Evolutionary conservation across 2,329 filamentous ascomycete genomes (phyloP).

Genomic region (Tetracladium maxilliforme): DNA sequence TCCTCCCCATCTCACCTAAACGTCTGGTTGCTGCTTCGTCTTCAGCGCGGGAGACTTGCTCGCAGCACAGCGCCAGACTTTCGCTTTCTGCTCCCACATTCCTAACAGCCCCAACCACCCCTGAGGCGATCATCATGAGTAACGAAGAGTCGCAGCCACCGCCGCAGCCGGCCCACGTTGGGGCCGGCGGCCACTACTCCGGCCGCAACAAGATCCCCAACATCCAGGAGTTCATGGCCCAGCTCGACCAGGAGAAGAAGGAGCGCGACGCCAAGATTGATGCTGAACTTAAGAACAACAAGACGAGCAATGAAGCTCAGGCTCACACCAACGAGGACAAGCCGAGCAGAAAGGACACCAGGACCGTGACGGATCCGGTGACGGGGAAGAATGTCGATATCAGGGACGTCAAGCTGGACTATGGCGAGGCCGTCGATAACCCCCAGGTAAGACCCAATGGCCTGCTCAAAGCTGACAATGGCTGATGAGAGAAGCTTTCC

Average conservation of each 20-base stretch:
- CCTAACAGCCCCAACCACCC: no score
- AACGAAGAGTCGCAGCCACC: neutral
- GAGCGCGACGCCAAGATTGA: slow-evolving; percentile 61
- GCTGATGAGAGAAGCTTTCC: slow-evolving; percentile 38
- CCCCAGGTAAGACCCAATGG: slow-evolving; percentile 37
- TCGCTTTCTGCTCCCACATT: no score
- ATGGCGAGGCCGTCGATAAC: slow-evolving; percentile 56
- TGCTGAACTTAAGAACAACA: slow-evolving; percentile 26
- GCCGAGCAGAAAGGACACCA: slow-evolving; percentile 25
- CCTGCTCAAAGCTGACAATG: neutral
- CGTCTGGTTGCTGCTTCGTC: no score
- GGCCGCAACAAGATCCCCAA: slow-evolving; percentile 76
- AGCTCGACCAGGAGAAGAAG: slow-evolving; percentile 66
- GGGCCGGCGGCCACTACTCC: slow-evolving; percentile 60
- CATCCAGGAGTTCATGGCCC: slow-evolving; percentile 68
- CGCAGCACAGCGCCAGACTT: no score
- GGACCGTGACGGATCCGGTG: slow-evolving; percentile 66
- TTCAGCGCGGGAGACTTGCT: no score
- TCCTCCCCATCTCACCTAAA: no score
- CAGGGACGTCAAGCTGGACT: slow-evolving; percentile 60
- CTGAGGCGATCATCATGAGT: neutral
- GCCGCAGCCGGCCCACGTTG: slow-evolving; percentile 8
- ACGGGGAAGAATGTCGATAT: slow-evolving; percentile 80
- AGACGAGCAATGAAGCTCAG: no score
- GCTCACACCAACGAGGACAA: slow-evolving; percentile 18